Evolutionary conservation across 352 stramenopile species (phyloP).

Genomic region (Paralagenidium karlingii): DNA sequence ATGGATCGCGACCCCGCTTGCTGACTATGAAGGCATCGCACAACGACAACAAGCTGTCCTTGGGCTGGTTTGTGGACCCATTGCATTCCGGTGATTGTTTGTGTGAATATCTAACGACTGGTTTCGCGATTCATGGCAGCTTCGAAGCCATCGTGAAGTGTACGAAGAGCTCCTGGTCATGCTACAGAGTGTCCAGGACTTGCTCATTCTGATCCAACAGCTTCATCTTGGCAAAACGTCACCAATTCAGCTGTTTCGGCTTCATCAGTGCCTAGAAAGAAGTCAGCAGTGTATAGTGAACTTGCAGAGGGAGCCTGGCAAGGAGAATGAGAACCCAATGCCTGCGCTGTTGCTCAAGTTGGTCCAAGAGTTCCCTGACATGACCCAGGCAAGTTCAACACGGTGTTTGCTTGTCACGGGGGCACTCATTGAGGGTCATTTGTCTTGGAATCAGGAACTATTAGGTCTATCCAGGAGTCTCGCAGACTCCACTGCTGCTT

Average conservation of each 20-base stretch:
- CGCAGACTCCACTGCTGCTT: too few relatives aligned
- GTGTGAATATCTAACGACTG: neutral
- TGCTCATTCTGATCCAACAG: conserved; percentile 12
- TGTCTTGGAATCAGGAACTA: too few relatives aligned
- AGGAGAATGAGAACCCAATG: too few relatives aligned
- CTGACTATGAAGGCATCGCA: conserved; percentile 1
- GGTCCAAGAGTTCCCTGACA: too few relatives aligned
- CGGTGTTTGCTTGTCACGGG: too few relatives aligned
- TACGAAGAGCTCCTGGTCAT: conserved; percentile 19
- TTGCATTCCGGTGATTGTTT: neutral
- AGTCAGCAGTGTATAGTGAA: too few relatives aligned
- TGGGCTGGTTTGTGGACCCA: neutral
- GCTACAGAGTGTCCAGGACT: conserved; percentile 9
- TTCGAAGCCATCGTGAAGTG: conserved; percentile 8
- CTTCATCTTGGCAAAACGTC: conserved; percentile 13
- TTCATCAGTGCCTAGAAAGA: too few relatives aligned
- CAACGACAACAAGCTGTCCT: conserved; percentile 4
- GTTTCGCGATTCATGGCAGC: conserved; percentile 3
- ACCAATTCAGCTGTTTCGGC: conserved; percentile 6
- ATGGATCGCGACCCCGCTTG: conserved; percentile 5
- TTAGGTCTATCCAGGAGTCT: too few relatives aligned
- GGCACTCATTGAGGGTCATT: too few relatives aligned
- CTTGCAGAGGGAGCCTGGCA: too few relatives aligned
- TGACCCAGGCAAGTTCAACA: too few relatives aligned
- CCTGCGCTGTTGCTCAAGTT: too few relatives aligned